A percentile compares a stretch with the other conserved stretches of the same genome.
Conservation (phyloP, 2,329 filamentous ascomycete species). For the Nigrospora osmanthi region DNA sequence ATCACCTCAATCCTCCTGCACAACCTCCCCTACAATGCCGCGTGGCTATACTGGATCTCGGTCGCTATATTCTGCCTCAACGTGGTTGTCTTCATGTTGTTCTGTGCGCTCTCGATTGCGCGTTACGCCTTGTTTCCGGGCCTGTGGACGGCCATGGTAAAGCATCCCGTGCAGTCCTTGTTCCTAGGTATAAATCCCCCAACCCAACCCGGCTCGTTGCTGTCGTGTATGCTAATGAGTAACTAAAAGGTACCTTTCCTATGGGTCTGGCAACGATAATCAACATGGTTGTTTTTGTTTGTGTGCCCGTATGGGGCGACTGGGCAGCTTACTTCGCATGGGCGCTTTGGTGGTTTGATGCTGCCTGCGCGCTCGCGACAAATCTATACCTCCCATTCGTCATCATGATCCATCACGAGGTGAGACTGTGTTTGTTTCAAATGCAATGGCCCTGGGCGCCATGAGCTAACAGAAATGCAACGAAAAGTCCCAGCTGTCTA, state of each 20-base stretch:
- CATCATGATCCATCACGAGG: constrained; percentile 26
- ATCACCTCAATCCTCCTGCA: constrained; percentile 51
- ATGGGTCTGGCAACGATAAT: constrained; percentile 29
- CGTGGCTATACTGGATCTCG: constrained; percentile 47
- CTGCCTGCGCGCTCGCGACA: constrained; percentile 19
- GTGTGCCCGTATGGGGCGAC: constrained; percentile 47
- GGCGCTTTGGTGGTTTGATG: constrained; percentile 45
- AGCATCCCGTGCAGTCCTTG: constrained; percentile 52
- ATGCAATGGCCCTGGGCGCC: no score
- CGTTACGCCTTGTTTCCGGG: constrained; percentile 54
- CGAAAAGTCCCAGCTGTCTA: not conserved
- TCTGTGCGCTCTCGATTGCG: constrained; percentile 39
- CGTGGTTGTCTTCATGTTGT: constrained; percentile 42
- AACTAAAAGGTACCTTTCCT: not conserved
- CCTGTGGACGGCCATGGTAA: constrained; percentile 54
- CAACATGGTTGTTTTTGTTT: constrained; percentile 50
- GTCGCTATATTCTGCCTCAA: constrained; percentile 50
- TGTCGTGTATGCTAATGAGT: no score
- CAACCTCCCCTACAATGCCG: constrained; percentile 47
- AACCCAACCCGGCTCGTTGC: constrained; percentile 24
- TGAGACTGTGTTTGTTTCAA: not conserved
- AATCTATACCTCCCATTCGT: constrained; percentile 43
- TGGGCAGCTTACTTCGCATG: constrained; percentile 41
- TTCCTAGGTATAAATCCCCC: constrained; percentile 50
- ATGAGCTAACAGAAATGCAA: no score